Percentiles rank a stretch among this genome's conserved stretches.
Evolutionary conservation across 495 filamentous ascomycete genomes (phyloP).

Genomic region (Hypoxylon perforatum): DNA sequence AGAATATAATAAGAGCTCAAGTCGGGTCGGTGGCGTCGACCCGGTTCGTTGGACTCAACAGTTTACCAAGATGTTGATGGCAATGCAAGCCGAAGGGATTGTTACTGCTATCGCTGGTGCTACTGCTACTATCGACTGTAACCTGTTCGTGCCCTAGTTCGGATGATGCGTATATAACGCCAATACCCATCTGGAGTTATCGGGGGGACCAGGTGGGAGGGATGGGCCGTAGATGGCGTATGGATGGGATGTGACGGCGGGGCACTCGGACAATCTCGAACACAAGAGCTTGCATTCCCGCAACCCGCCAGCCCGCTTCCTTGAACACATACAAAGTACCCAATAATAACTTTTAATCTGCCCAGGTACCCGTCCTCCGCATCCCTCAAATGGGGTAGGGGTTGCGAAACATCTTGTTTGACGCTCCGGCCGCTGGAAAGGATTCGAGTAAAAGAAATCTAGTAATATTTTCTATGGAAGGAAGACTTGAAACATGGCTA

Average conservation of each 20-base stretch:
- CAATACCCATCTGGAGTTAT: slow-evolving; percentile 33
- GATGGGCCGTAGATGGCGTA: too few species aligned
- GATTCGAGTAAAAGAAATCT: slow-evolving; percentile 2
- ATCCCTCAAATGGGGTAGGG: slow-evolving; percentile 29
- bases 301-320: slow-evolving; percentile 31
- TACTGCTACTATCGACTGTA: slow-evolving; percentile 3
- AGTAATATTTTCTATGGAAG: too few species aligned
- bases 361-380: slow-evolving; percentile 37
- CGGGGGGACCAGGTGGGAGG: slow-evolving; percentile 17
- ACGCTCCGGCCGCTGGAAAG: background rate
- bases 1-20: background rate
- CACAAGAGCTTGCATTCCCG: slow-evolving; percentile 41
- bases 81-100: background rate
- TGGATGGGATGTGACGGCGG: slow-evolving; percentile 43
- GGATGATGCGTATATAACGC: background rate
- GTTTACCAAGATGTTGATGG: too few species aligned
- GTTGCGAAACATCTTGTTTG: slow-evolving; percentile 13
- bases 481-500: too few species aligned
- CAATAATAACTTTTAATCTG: slow-evolving; percentile 38
- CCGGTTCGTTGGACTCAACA: slow-evolving; percentile 4
- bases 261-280: slow-evolving; percentile 42
- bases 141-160: slow-evolving; percentile 13
- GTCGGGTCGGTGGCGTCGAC: background rate
- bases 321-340: slow-evolving; percentile 17
- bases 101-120: background rate